Evolutionary conservation across 2,329 filamentous ascomycete species (phyloP).

Genomic region (Cadophora sp.): DNA sequence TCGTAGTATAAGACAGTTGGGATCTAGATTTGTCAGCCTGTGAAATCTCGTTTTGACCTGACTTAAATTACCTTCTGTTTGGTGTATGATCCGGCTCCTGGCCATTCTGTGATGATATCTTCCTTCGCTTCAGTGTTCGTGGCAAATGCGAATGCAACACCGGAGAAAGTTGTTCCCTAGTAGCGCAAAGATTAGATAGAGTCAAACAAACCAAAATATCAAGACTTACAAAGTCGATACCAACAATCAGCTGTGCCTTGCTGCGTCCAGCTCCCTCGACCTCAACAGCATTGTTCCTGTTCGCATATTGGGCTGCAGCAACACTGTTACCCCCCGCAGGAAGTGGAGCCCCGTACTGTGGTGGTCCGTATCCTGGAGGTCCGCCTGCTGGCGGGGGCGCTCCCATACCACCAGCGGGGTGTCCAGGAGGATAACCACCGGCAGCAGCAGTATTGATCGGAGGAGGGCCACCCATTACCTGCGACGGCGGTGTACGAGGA

Average conservation of each 20-base stretch:
- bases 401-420: slow-evolving; percentile 48
- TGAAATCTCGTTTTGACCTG: not conserved
- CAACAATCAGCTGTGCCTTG: slow-evolving; percentile 97
- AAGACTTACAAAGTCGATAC: slow-evolving; percentile 90
- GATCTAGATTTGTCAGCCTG: slow-evolving; percentile 65
- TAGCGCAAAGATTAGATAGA: slow-evolving; percentile 27
- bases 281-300: slow-evolving; percentile 63
- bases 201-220: slow-evolving; percentile 21
- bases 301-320: slow-evolving; percentile 42
- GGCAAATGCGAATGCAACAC: slow-evolving; percentile 91
- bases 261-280: slow-evolving; percentile 87
- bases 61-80: slow-evolving; percentile 83
- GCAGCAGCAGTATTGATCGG: slow-evolving; percentile 71
- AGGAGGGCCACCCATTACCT: slow-evolving; percentile 62
- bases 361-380: slow-evolving; percentile 44
- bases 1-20: slow-evolving; percentile 99
- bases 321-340: slow-evolving; percentile 35
- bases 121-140: slow-evolving; percentile 98
- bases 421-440: slow-evolving; percentile 64
- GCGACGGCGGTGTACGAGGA: slow-evolving; percentile 45
- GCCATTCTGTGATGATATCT: slow-evolving; percentile 99
- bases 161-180: slow-evolving; percentile 96
- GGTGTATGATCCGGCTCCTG: slow-evolving; percentile 93
- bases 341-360: slow-evolving; percentile 41
- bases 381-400: slow-evolving; percentile 41